Base-by-base conservation (phyloP, 1,284 basidiomycete genomes). In the Hypsizygus ulmarius region DNA sequence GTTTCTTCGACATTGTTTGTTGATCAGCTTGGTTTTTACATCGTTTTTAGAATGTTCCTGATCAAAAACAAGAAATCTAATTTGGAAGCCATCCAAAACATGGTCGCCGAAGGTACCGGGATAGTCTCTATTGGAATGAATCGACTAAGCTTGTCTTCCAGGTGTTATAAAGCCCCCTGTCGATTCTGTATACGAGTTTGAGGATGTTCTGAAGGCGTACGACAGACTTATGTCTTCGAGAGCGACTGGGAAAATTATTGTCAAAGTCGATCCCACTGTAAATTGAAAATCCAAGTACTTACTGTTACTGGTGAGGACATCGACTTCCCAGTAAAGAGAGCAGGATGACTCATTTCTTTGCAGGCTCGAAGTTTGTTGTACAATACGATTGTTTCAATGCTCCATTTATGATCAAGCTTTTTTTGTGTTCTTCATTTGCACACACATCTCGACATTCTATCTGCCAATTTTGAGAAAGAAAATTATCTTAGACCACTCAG, bases 211-310 rank as follows among this genome's bases (percentile, higher is more conserved):
- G 34, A 67, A 78, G 51, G 87, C 84, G 3, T 90, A 84, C 53
- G 78, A 81, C 28, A 70, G 72, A 39, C 58, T 86, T n/a, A 69
- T 79, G 68, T 73, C 73, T 3, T 64, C 68, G 3, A 71, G 76
- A 37, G 80, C 82, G 2, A 76, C 68, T 11, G 87, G 87, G 0
- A 89, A 89, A 62, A 72, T 90, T 1, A 65, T 80, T 1, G 66
- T 84, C 10, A 75, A 71, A 50, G 64, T 82, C 9, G 70, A 73
- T 37, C 60, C 62, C 15, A 48, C 53, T 47, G 53, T 60, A 8
- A 35, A 54, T 34, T 64, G 35, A 55, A 32, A n/a, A 25, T 62
- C 67, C 43, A 71, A 70, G n/a, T n/a, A n/a, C n/a, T n/a, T 59
- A 69, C 68, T 30, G 18, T 45, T 21, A 39, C 38, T 29, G 37